These are phyloP conservation scores for Tylopilus intermedius DNA, from an alignment of 768 basidiomycete species.

Conservation along the genomic window DNA sequence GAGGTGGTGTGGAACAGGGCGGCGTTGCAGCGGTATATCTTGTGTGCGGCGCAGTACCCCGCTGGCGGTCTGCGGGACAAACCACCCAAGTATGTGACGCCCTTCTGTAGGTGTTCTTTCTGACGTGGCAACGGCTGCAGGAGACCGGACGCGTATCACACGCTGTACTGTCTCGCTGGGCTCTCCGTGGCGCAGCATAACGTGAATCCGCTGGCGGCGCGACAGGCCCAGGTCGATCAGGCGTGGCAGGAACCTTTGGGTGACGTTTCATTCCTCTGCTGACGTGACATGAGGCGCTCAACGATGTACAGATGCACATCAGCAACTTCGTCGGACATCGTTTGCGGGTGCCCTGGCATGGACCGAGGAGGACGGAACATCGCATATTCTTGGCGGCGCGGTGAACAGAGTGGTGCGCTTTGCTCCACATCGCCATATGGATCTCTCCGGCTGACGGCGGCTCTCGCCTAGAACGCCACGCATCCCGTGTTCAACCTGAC, in stretches of 20 bases:
- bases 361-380: constrained; percentile 60
- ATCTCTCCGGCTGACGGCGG: not conserved
- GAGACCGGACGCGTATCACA: constrained; percentile 91
- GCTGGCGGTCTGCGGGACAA: constrained; percentile 91
- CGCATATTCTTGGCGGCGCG: constrained; percentile 52
- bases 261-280: not conserved
- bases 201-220: constrained; percentile 44
- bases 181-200: constrained; percentile 85
- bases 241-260: constrained; percentile 36
- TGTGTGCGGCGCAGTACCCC: constrained; percentile 80
- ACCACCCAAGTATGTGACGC: constrained; percentile 69
- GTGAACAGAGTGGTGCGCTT: constrained; percentile 56
- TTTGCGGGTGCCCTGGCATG: constrained; percentile 59
- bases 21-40: constrained; percentile 83
- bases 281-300: constrained; percentile 1
- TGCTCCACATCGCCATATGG: not conserved
- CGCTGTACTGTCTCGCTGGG: constrained; percentile 87
- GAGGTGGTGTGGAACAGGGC: constrained; percentile 53
- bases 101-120: not conserved
- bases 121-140: constrained; percentile 36
- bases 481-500: constrained; percentile 78
- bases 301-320: constrained; percentile 20
- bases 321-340: constrained; percentile 37
- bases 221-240: constrained; percentile 30
- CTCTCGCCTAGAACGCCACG: constrained; percentile 60